phyloP scores from a whole-genome alignment of 106 monocot genomes.

The Dioscorea dumetorum region DNA sequence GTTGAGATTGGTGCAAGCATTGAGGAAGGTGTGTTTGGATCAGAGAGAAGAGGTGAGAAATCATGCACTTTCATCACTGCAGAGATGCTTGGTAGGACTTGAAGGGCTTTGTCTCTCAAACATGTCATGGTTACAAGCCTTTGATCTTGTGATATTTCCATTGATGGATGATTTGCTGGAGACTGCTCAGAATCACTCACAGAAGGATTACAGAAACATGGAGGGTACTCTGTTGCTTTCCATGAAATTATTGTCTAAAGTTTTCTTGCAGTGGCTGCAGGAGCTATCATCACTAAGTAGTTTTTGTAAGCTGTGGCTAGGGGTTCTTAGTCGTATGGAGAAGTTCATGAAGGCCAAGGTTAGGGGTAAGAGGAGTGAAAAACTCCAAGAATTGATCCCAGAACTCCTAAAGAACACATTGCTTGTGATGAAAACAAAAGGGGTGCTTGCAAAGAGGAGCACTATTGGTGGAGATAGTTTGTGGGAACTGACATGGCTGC shows the following conservation, averaged over 20 bases:
- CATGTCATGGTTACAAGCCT: conserved; percentile 41
- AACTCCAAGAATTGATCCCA: conserved; percentile 63
- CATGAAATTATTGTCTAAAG: conserved; percentile 49
- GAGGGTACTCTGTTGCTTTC: conserved; percentile 50
- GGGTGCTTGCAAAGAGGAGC: conserved; percentile 46
- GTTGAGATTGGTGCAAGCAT: conserved; percentile 50
- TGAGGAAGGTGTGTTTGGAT: conserved; percentile 43
- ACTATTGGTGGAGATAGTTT: conserved; percentile 43
- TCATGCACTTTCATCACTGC: conserved; percentile 57
- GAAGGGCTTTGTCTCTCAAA: conserved; percentile 40
- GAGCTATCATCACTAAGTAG: conserved; percentile 34
- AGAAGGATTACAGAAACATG: conserved; percentile 66
- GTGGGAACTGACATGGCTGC: conserved; percentile 66
- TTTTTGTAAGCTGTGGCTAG: conserved; percentile 62
- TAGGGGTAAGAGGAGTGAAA: conserved; percentile 66
- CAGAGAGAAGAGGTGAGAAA: conserved; percentile 74
- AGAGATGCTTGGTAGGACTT: conserved; percentile 47
- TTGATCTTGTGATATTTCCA: conserved; percentile 51
- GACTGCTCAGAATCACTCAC: conserved; percentile 41
- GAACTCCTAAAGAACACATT: conserved; percentile 69
- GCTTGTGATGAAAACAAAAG: conserved; percentile 62
- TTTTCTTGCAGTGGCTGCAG: conserved; percentile 49
- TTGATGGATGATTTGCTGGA: conserved; percentile 58
- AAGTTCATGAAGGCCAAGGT: conserved; percentile 58
- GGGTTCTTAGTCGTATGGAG: conserved; percentile 54